phyloP scores from a whole-genome alignment of 2,329 filamentous ascomycete genomes.

The Aspergillus carbonarius region DNA sequence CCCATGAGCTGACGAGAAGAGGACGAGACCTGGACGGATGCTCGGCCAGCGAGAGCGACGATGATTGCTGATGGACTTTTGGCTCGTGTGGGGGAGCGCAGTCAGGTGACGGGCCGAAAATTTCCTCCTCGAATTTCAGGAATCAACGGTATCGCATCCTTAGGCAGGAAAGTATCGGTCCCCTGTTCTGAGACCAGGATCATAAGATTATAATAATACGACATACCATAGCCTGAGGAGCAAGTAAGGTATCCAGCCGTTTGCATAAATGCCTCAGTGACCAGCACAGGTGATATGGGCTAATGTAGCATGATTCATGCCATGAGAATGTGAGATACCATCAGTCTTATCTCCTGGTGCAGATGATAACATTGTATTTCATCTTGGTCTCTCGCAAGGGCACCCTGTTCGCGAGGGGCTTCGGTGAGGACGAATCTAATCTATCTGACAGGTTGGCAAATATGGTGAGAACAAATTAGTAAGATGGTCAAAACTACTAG shows the following conservation, averaged over 20 bases:
- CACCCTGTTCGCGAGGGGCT: neutral
- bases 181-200: neutral
- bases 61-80: constrained; percentile 10
- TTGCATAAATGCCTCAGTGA: neutral
- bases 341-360: neutral
- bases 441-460: no score
- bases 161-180: neutral
- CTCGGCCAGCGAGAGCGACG: constrained; percentile 2
- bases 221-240: neutral
- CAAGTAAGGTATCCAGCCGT: neutral
- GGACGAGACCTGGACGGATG: constrained; percentile 5
- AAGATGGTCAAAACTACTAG: no score
- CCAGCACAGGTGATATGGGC: neutral
- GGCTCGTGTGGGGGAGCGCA: constrained; percentile 14
- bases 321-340: neutral
- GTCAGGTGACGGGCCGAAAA: constrained; percentile 33
- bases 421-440: neutral
- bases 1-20: constrained; percentile 12
- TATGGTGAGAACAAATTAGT: neutral
- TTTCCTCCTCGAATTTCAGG: constrained; percentile 14
- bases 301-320: neutral
- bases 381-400: neutral
- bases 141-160: constrained; percentile 4
- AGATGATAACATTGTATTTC: neutral
- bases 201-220: neutral